Base-by-base conservation (phyloP, 2,329 filamentous ascomycete genomes). In the Atkinsonella texensis region DNA sequence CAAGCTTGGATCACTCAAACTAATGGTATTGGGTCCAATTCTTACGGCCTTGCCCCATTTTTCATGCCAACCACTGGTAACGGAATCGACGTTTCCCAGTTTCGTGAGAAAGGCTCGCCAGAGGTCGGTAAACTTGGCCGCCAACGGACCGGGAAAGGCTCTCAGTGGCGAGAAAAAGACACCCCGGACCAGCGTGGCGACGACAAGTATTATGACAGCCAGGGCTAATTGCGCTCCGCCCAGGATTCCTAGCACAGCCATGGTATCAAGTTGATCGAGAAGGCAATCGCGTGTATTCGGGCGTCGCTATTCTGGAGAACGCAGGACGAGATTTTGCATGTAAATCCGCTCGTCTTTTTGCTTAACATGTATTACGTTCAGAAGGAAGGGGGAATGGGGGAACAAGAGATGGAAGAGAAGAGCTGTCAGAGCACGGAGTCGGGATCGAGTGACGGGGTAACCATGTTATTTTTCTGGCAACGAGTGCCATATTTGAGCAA, bases 1-100 rank as follows among this genome's bases (percentile, higher is more conserved):
- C 45, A 58, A 40, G 18, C 52, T 44, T 9, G 56, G 51, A 28
- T 57, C 55, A 28, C 49, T 52, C 20, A 58, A 43, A 32, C 55
- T 57, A 44, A 58, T 54, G 41, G 50, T 28, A 23, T 57, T 55
- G 15, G 56, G 53, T 7, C 55, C 56, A 41, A 58, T 50, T 1
- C 56, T 51, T 20, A 58, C 56, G 11, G 54, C 56, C 15, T 23
- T 41, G 32, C 56, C 56, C 52, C 52, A 56, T 55, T 49, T 52
- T 20, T 39, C 17, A 46, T 58, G 56, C 55, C 56, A 58, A 13
- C 23, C 35, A 13, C 54, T 46, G 2, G 48, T 50, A 2, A 23
- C 28, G 1, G 38, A 17, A 46, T 57, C 56, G 12, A 54, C 51
- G 18, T 54, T 48, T 35, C 56, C 56, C 6, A 20, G 15, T 2